Conservation (phyloP, 805 yeast genomes). For the Ogataea salicorniae region DNA sequence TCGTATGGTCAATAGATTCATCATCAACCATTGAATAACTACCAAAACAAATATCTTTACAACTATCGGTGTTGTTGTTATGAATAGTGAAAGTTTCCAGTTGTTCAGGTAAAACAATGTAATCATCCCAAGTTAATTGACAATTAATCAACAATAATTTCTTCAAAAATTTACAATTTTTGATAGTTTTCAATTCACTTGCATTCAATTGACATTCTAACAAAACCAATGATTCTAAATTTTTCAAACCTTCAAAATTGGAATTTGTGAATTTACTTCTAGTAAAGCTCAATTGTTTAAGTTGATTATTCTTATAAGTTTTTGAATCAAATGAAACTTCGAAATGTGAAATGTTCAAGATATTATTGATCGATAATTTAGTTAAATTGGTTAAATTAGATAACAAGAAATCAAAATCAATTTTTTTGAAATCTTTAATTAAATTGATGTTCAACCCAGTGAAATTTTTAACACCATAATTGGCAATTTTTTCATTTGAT, state of each 20-base stretch:
- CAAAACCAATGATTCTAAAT: slow-evolving; percentile 12
- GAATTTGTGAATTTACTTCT: slow-evolving; percentile 9
- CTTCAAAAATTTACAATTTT: slow-evolving; percentile 1
- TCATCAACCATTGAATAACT: background rate
- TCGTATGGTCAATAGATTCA: background rate
- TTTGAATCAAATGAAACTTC: background rate
- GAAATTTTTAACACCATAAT: slow-evolving; percentile 5
- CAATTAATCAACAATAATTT: slow-evolving; percentile 17
- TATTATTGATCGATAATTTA: slow-evolving; percentile 12
- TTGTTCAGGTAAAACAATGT: slow-evolving; percentile 14
- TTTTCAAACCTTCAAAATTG: slow-evolving; percentile 8
- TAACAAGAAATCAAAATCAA: slow-evolving; percentile 12
- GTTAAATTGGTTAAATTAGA: slow-evolving; percentile 6
- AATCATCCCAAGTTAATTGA: slow-evolving; percentile 14
- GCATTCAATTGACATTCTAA: slow-evolving; percentile 15
- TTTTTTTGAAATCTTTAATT: background rate
- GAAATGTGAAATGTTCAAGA: slow-evolving; percentile 4
- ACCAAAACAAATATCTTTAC: slow-evolving; percentile 15
- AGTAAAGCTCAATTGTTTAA: slow-evolving; percentile 11
- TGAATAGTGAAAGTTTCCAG: slow-evolving; percentile 14
- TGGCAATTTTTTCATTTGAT: slow-evolving; percentile 2
- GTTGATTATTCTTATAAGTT: background rate
- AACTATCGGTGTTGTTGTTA: slow-evolving; percentile 11
- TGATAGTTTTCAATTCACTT: slow-evolving; percentile 9
- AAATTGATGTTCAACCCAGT: slow-evolving; percentile 9